Evolutionary conservation across 495 filamentous ascomycete genomes (phyloP).

Genomic region (Pseudevernia furfuracea): DNA sequence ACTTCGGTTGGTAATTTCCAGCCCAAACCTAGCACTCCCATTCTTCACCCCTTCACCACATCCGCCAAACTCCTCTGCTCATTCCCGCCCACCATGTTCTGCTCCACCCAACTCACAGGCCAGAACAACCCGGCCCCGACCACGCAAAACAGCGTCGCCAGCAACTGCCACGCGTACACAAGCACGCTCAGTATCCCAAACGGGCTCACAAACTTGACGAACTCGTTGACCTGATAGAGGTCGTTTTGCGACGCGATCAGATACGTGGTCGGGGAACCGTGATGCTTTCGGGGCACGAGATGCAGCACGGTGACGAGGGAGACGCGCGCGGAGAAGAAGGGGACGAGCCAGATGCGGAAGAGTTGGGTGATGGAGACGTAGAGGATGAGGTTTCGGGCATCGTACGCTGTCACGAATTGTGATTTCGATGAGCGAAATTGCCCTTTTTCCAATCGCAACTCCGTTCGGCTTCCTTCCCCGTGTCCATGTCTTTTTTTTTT

Average conservation of each 20-base stretch:
- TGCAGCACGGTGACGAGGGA: slow-evolving; percentile 66
- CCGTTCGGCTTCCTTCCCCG: too few relatives aligned
- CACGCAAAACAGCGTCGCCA: slow-evolving; percentile 56
- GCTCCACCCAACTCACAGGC: slow-evolving; percentile 47
- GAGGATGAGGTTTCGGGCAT: slow-evolving; percentile 53
- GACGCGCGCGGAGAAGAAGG: slow-evolving; percentile 54
- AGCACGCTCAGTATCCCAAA: slow-evolving; percentile 34
- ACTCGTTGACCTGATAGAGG: slow-evolving; percentile 72
- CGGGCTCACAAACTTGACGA: slow-evolving; percentile 60
- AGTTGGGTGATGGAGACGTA: slow-evolving; percentile 65
- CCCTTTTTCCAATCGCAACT: too few relatives aligned
- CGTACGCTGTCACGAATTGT: slow-evolving; percentile 51
- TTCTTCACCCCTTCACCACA: slow-evolving; percentile 21
- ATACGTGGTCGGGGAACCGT: slow-evolving; percentile 34
- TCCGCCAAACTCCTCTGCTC: slow-evolving; percentile 18
- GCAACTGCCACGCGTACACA: slow-evolving; percentile 52
- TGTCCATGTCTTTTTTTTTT: too few relatives aligned
- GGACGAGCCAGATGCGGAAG: slow-evolving; percentile 70
- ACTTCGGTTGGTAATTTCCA: too few relatives aligned
- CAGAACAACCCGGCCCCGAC: slow-evolving; percentile 45
- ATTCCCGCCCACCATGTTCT: slow-evolving; percentile 30
- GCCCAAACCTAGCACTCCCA: slow-evolving; percentile 11
- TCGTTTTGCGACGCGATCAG: slow-evolving; percentile 72
- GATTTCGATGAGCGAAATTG: too few relatives aligned
- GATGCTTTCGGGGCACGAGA: slow-evolving; percentile 33